phyloP scores from a whole-genome alignment of 1,139 yeast genomes.

The Arxiozyma bovina region DNA sequence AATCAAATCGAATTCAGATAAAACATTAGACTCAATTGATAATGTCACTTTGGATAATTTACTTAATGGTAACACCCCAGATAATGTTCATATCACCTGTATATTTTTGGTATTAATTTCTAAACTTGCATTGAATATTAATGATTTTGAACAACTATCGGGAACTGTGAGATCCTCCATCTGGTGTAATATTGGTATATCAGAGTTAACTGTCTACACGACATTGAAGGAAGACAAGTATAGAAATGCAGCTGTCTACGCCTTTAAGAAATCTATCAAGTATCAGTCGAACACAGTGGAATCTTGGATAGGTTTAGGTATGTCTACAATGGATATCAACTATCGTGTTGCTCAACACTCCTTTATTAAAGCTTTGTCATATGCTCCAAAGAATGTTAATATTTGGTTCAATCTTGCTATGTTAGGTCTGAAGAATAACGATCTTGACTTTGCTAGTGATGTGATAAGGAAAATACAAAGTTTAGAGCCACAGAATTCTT shows the following conservation, averaged over 20 bases:
- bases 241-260: conserved; percentile 45
- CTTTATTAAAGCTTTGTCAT: conserved; percentile 68
- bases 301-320: conserved; percentile 80
- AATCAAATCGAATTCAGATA: conserved; percentile 8
- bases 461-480: conserved; percentile 72
- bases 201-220: conserved; percentile 45
- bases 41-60: conserved; percentile 39
- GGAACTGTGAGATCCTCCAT: conserved; percentile 51
- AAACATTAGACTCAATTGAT: conserved; percentile 22
- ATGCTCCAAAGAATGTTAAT: conserved; percentile 58
- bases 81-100: conserved; percentile 22
- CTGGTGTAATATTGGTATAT: conserved; percentile 62
- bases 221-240: conserved; percentile 28
- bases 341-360: conserved; percentile 85
- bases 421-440: conserved; percentile 61
- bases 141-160: conserved; percentile 20
- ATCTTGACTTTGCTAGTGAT: conserved; percentile 61
- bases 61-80: conserved; percentile 21
- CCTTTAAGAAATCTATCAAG: conserved; percentile 59
- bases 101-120: conserved; percentile 25
- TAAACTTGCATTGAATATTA: conserved; percentile 21
- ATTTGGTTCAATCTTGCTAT: conserved; percentile 82
- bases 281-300: conserved; percentile 60
- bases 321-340: conserved; percentile 50
- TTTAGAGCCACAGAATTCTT: conserved; percentile 64